Conservation (phyloP, 2,329 filamentous ascomycete genomes). For the Cryphonectria carpinicola region DNA sequence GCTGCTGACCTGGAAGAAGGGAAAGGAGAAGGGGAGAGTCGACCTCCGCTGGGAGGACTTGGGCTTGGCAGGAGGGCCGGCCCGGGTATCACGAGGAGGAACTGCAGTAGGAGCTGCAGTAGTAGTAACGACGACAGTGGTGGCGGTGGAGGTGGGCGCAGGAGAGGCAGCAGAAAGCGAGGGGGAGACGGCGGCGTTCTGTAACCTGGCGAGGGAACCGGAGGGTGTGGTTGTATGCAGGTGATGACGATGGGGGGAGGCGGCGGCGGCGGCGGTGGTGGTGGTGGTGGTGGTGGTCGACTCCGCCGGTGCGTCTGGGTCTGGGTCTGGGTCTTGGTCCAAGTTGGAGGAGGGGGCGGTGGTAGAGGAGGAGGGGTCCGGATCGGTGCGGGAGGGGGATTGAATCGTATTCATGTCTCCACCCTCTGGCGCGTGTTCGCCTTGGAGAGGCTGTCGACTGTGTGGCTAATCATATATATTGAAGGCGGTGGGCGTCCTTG, state of each 20-base stretch:
- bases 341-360: slow-evolving; percentile 7
- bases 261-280: too few relatives aligned
- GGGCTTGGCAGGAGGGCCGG: slow-evolving; percentile 31
- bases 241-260: slow-evolving; percentile 21
- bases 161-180: slow-evolving; percentile 29
- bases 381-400: slow-evolving; percentile 14
- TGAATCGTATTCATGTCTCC: slow-evolving; percentile 30
- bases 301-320: not conserved
- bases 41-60: slow-evolving; percentile 32
- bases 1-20: slow-evolving; percentile 50
- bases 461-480: slow-evolving; percentile 31
- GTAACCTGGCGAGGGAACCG: slow-evolving; percentile 5
- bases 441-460: slow-evolving; percentile 28
- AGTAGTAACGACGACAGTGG: slow-evolving; percentile 25
- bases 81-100: slow-evolving; percentile 19
- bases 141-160: slow-evolving; percentile 32
- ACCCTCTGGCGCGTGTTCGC: slow-evolving; percentile 30
- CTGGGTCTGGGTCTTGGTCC: not conserved
- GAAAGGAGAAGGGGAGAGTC: slow-evolving; percentile 53
- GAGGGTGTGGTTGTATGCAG: slow-evolving; percentile 24
- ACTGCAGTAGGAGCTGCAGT: too few relatives aligned
- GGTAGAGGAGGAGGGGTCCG: slow-evolving; percentile 14
- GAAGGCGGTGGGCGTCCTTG: slow-evolving; percentile 17
- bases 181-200: slow-evolving; percentile 20
- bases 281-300: not conserved